Percentiles rank a stretch among this genome's conserved stretches.
Evolutionary conservation across 352 stramenopile species (phyloP).

Genomic region (Pythium aquatile): DNA sequence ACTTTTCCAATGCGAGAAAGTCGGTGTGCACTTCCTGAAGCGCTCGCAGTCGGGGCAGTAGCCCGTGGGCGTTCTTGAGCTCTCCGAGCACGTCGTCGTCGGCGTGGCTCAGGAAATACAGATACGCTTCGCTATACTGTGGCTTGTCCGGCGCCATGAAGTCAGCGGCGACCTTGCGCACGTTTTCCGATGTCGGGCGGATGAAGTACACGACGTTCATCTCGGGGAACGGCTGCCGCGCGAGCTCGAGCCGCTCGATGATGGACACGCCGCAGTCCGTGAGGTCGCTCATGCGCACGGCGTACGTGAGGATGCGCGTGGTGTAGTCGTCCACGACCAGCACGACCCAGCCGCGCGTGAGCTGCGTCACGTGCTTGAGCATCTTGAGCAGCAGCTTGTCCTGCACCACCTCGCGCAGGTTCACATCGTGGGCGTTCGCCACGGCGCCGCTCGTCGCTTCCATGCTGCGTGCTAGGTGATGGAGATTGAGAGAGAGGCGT

Average conservation of each 20-base stretch:
- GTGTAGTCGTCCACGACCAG: slow-evolving; percentile 95
- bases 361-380: slow-evolving; percentile 77
- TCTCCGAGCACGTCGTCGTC: slow-evolving; percentile 72
- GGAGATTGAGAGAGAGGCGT: background rate
- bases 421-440: slow-evolving; percentile 51
- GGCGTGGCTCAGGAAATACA: slow-evolving; percentile 93
- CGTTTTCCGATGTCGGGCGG: slow-evolving; percentile 78
- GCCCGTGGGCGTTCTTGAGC: slow-evolving; percentile 79
- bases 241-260: slow-evolving; percentile 95
- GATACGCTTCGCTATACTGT: slow-evolving; percentile 92
- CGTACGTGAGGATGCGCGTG: slow-evolving; percentile 92
- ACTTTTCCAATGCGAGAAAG: slow-evolving; percentile 94
- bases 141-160: slow-evolving; percentile 74
- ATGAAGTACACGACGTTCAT: slow-evolving; percentile 97
- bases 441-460: slow-evolving; percentile 31
- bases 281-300: slow-evolving; percentile 98
- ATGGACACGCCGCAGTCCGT: slow-evolving; percentile 97
- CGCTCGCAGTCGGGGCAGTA: slow-evolving; percentile 82
- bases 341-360: slow-evolving; percentile 84
- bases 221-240: slow-evolving; percentile 94
- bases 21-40: slow-evolving; percentile 96
- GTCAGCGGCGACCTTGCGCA: slow-evolving; percentile 85
- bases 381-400: slow-evolving; percentile 81
- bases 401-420: slow-evolving; percentile 77
- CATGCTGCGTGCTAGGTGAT: slow-evolving; percentile 11